Conservation (phyloP, 345 rosid species). For the Eucalyptus microcorys region DNA sequence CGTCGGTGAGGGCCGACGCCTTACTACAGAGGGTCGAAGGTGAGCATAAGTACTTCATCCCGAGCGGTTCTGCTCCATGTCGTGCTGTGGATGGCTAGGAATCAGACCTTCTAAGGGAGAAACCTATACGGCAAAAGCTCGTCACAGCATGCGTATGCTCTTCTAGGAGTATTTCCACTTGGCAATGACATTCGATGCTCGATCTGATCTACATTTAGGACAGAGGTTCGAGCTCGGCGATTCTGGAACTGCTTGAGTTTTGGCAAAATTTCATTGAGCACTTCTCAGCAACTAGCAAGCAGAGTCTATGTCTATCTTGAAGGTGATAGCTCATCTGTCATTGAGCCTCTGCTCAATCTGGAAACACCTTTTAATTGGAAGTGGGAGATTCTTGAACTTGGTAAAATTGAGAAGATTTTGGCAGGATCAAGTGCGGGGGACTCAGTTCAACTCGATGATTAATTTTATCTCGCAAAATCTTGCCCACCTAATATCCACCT, state of each 20-base stretch:
- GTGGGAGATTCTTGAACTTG: too few species aligned
- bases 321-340: fast-evolving
- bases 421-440: too few species aligned
- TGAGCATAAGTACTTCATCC: background rate
- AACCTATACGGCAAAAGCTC: background rate
- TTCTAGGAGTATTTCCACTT: background rate
- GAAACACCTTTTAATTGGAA: background rate
- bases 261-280: background rate
- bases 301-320: background rate
- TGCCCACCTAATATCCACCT: too few species aligned
- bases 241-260: background rate
- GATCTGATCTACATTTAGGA: background rate
- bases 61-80: background rate
- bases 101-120: background rate
- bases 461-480: too few species aligned
- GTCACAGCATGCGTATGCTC: background rate
- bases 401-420: too few species aligned
- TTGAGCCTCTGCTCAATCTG: background rate
- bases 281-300: background rate
- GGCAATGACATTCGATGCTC: background rate
- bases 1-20: background rate
- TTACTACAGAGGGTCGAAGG: background rate
- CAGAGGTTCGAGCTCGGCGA: fast-evolving
- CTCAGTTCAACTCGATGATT: too few species aligned
- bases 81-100: background rate